Percentiles rank a stretch among this genome's conserved stretches.
phyloP scores from a whole-genome alignment of 192 early-diverging fungal species.

The Backusella sp. region DNA sequence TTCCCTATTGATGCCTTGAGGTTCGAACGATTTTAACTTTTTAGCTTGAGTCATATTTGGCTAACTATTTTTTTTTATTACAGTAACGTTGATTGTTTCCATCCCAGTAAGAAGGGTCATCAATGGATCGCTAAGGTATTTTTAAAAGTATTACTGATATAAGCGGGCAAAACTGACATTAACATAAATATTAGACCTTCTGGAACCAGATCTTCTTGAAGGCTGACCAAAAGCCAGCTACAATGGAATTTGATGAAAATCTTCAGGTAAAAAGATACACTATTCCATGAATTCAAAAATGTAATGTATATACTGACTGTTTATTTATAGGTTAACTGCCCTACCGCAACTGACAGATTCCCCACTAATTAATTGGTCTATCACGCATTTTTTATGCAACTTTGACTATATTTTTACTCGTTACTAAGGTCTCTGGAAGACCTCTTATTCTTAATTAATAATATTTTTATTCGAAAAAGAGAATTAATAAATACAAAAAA shows the following conservation, averaged over 20 bases:
- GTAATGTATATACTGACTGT: background rate
- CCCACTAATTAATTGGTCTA: background rate
- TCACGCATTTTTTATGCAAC: background rate
- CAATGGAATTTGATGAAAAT: background rate
- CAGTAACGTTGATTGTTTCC: constrained; percentile 25
- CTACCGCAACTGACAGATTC: constrained; percentile 1
- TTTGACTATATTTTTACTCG: background rate
- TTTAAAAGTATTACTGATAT: background rate
- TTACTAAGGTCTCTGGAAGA: background rate
- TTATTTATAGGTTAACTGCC: background rate
- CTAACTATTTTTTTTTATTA: background rate
- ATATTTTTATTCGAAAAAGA: background rate
- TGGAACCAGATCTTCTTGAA: constrained; percentile 28
- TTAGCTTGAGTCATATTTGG: background rate
- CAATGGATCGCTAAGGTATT: constrained; percentile 21
- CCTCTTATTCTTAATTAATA: background rate
- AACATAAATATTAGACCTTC: constrained; percentile 5
- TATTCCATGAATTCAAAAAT: background rate
- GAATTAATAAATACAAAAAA: background rate
- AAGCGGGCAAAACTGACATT: background rate
- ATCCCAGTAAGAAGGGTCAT: constrained; percentile 18
- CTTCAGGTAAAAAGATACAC: background rate
- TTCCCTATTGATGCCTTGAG: constrained; percentile 19
- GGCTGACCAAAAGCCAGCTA: background rate
- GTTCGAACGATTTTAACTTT: background rate